Percentiles rank a stretch among this genome's conserved stretches.
Conservation (phyloP, 2,329 filamentous ascomycete species). For the Pestalotiopsis sp. region DNA sequence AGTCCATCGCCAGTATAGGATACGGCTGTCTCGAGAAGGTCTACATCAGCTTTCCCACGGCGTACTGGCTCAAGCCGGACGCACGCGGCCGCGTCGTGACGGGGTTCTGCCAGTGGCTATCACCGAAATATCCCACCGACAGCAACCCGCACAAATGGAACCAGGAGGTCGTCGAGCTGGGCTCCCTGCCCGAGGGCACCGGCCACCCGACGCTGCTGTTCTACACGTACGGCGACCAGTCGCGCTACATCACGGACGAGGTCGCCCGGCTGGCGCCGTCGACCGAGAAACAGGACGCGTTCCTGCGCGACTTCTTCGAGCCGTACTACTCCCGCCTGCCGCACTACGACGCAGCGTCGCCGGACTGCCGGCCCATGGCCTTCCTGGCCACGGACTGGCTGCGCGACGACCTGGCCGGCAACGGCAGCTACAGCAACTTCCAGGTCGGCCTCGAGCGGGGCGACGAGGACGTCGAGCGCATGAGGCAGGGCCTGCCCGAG, state of each 20-base stretch:
- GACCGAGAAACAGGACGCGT: constrained; percentile 49
- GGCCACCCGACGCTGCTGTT: constrained; percentile 84
- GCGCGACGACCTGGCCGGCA: constrained; percentile 75
- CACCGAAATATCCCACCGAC: constrained; percentile 65
- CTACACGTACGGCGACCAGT: constrained; percentile 72
- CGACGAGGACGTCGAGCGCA: constrained; percentile 69
- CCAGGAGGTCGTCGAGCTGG: constrained; percentile 77
- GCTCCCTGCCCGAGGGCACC: constrained; percentile 57
- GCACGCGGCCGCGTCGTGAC: constrained; percentile 46
- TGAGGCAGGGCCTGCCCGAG: constrained; percentile 65
- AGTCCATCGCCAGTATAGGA: constrained; percentile 65
- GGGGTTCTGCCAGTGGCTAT: constrained; percentile 76
- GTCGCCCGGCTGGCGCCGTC: constrained; percentile 40
- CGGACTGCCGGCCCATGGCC: constrained; percentile 62
- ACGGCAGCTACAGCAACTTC: constrained; percentile 85
- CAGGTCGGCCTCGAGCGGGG: constrained; percentile 72
- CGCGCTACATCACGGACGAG: constrained; percentile 51
- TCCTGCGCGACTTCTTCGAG: constrained; percentile 67
- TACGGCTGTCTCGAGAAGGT: constrained; percentile 75
- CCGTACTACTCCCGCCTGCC: constrained; percentile 80
- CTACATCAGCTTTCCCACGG: constrained; percentile 69
- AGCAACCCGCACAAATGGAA: constrained; percentile 69
- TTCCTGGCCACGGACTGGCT: constrained; percentile 78
- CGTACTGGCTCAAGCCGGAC: constrained; percentile 68
- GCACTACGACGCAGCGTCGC: constrained; percentile 56